Conservation (phyloP, 106 monocot genomes). For the Dendrobium nobile region DNA sequence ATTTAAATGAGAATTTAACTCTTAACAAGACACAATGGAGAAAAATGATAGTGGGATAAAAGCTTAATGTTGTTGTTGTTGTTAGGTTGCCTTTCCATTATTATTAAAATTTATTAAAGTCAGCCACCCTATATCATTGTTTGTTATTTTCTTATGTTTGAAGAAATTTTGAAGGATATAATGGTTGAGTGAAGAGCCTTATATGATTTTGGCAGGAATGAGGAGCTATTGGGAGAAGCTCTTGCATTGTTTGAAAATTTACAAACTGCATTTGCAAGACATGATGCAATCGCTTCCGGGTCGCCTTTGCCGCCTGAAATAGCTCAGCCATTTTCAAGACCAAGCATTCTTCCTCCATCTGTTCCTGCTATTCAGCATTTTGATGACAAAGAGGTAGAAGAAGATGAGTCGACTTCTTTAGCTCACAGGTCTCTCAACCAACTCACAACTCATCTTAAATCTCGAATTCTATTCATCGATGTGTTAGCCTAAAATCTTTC, state of each 20-base stretch:
- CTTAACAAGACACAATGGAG: too few relatives aligned
- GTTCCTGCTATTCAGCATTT: slow-evolving; percentile 2
- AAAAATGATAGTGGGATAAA: too few relatives aligned
- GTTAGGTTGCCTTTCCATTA: neutral
- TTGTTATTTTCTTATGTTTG: neutral
- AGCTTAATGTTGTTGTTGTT: too few relatives aligned
- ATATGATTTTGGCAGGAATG: slow-evolving; percentile 46
- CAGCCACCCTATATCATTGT: too few relatives aligned
- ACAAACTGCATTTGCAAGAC: slow-evolving; percentile 58
- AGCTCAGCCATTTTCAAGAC: slow-evolving; percentile 11
- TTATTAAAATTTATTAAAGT: too few relatives aligned
- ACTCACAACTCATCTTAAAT: neutral
- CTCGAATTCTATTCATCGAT: neutral
- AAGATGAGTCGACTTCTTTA: slow-evolving; percentile 53
- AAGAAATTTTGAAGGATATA: neutral
- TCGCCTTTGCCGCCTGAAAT: slow-evolving; percentile 40
- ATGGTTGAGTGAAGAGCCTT: neutral
- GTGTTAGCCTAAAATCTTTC: neutral
- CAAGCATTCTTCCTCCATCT: slow-evolving; percentile 15
- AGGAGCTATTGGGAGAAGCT: slow-evolving; percentile 63
- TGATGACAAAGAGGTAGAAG: slow-evolving; percentile 40
- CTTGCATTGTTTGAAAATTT: slow-evolving; percentile 73
- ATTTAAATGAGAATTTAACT: too few relatives aligned
- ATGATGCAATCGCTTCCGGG: slow-evolving; percentile 62
- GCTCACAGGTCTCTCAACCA: slow-evolving; percentile 41